Evolutionary conservation across 768 basidiomycete species (phyloP).

Genomic region (Megacollybia marginata): DNA sequence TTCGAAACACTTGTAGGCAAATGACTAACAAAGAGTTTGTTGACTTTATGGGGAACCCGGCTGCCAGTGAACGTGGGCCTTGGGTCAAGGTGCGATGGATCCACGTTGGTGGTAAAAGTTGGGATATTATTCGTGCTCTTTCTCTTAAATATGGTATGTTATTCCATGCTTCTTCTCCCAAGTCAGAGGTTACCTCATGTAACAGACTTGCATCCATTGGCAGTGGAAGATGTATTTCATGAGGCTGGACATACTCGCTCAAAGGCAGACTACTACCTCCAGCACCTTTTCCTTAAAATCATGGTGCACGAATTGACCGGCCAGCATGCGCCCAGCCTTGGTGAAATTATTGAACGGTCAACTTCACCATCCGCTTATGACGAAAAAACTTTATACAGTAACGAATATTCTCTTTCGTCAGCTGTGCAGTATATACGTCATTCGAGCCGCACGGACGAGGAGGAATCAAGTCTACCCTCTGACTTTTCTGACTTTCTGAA

Average conservation of each 20-base stretch:
- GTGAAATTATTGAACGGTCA: constrained; percentile 22
- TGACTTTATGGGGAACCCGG: constrained; percentile 28
- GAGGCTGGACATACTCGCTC: constrained; percentile 41
- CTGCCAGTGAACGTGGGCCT: constrained; percentile 21
- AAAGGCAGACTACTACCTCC: constrained; percentile 39
- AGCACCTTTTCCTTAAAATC: constrained; percentile 59
- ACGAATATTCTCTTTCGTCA: neutral
- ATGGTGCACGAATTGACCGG: constrained; percentile 39
- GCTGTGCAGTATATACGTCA: constrained; percentile 44
- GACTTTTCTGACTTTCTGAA: too few species aligned
- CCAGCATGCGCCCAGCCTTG: constrained; percentile 39
- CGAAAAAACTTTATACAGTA: constrained; percentile 17
- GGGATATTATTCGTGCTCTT: constrained; percentile 56
- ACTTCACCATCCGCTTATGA: constrained; percentile 30
- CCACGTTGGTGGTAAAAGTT: constrained; percentile 53
- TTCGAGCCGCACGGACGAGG: constrained; percentile 20
- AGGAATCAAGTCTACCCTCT: too few species aligned
- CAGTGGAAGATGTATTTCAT: constrained; percentile 58
- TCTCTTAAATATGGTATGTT: constrained; percentile 49
- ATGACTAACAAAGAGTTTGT: constrained; percentile 48
- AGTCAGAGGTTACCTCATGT: constrained; percentile 13
- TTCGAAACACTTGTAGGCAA: constrained; percentile 32
- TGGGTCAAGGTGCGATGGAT: constrained; percentile 57
- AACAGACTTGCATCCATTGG: constrained; percentile 56
- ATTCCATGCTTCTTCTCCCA: neutral